A percentile compares a stretch with the other conserved stretches of the same genome.
Evolutionary conservation across 1,284 basidiomycete genomes (phyloP).

Genomic region (Apiotrichum akiyoshidainum): DNA sequence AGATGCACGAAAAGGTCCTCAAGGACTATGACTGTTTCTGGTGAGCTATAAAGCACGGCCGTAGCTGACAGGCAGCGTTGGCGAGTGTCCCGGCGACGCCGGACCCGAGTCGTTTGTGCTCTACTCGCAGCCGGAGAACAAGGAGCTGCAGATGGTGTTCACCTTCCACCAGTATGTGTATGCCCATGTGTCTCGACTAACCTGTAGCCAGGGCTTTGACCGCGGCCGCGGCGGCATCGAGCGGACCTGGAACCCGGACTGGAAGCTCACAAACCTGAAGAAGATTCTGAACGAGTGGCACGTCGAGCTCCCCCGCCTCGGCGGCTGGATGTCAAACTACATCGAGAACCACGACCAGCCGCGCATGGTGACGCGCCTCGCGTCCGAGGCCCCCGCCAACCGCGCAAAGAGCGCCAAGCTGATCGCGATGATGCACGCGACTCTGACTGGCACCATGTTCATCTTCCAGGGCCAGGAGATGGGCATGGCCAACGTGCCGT

Average conservation of each 20-base stretch:
- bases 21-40: conserved; percentile 20
- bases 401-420: conserved; percentile 62
- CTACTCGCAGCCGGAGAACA: conserved; percentile 62
- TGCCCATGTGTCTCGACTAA: conserved; percentile 43
- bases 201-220: conserved; percentile 43
- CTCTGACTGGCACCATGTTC: conserved; percentile 65
- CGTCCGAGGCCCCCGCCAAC: conserved; percentile 60
- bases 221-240: conserved; percentile 25
- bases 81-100: conserved; percentile 15
- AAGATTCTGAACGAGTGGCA: conserved; percentile 63
- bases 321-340: conserved; percentile 60
- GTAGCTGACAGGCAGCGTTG: conserved; percentile 4
- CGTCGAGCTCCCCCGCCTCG: conserved; percentile 56
- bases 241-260: conserved; percentile 32
- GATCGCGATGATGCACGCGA: conserved; percentile 61
- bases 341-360: conserved; percentile 47
- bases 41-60: background rate
- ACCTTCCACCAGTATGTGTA: conserved; percentile 53
- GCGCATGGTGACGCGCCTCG: conserved; percentile 64
- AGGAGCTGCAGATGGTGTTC: conserved; percentile 49
- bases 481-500: conserved; percentile 65
- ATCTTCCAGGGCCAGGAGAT: conserved; percentile 73
- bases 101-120: conserved; percentile 28
- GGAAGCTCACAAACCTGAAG: conserved; percentile 61
- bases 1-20: conserved; percentile 63